Base-by-base conservation (phyloP, 2,329 filamentous ascomycete species). In the Dothiorella sarmentorum region DNA sequence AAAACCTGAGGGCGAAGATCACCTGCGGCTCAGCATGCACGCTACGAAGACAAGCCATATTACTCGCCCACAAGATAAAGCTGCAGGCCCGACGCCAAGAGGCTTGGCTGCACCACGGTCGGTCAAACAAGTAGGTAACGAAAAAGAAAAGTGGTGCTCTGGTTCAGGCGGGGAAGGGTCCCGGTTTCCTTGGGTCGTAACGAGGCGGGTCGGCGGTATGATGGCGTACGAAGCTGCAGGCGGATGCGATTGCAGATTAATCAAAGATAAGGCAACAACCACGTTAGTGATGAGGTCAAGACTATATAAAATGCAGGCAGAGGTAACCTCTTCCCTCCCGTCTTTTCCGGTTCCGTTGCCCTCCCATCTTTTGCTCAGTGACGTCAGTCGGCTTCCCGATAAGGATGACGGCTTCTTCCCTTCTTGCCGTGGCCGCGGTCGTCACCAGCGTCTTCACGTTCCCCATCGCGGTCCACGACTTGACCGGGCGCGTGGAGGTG, bases 401-500 rank as follows among this genome's bases (percentile, higher is more conserved):
- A 20, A 13, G 13, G 1, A 53, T 40, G 24, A 29, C 17, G 7
- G 33, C 49, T 40, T 27, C 49, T 6, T 40, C 49, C 22, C 11
- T 42, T 9, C 31, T 27, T 15, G 49, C 24, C 33, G 13, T 29
- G 18, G 7, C 37, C 20, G 47, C 45, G 18, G 44, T 40, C 35
- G 49, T 40, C 17, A 24, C 22, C 49, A 53, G 40, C 11, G 35
- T 10, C 24, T 33, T 35, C 3, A 35, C 49, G 24, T 31, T 20
- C 6, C 49, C 49, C 24, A 31, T 29, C 11, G 22, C 49, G 9
- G 17, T 27, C n/a, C 20, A 38, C 9, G 49, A 53, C 35, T 20
- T 53, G 49, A 40, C 20, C 10, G 49, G 49, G 2, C 49, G 24
- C 35, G n/a, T 63, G 9, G 60, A 57, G n/a, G 63, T 66, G n/a